Evolutionary conservation across 208 protist genomes (phyloP).

Genomic region (Phytomonas sp.): DNA sequence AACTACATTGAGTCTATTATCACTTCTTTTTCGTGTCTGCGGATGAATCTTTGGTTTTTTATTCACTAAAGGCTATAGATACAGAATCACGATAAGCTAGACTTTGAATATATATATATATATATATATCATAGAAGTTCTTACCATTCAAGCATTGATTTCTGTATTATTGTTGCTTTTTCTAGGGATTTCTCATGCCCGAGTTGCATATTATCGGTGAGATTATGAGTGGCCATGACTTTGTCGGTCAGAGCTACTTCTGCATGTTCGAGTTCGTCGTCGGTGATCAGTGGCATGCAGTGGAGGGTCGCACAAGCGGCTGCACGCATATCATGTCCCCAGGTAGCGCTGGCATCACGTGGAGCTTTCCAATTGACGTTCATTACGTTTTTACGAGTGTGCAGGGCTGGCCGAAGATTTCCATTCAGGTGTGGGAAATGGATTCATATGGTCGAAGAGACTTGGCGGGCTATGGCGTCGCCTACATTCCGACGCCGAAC

Average conservation of each 20-base stretch:
- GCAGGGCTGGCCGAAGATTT: slow-evolving; percentile 86
- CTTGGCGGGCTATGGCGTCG: slow-evolving; percentile 78
- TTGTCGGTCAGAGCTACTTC: slow-evolving; percentile 57
- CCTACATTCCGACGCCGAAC: slow-evolving; percentile 64
- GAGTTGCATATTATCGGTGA: slow-evolving; percentile 87
- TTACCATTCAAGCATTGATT: background rate
- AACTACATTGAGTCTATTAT: background rate
- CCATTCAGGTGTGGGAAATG: slow-evolving; percentile 83
- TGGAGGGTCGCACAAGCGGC: slow-evolving; percentile 64
- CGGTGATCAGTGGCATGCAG: slow-evolving; percentile 58
- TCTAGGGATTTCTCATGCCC: slow-evolving; percentile 22
- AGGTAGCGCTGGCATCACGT: slow-evolving; percentile 37
- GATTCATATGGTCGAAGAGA: slow-evolving; percentile 83
- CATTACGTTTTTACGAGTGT: slow-evolving; percentile 67
- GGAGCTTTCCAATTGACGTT: slow-evolving; percentile 81
- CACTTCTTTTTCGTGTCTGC: slow-evolving; percentile 5
- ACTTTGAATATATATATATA: slow-evolving; percentile 16
- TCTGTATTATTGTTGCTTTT: slow-evolving; percentile 11
- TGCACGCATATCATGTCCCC: slow-evolving; percentile 78
- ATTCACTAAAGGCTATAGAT: slow-evolving; percentile 10
- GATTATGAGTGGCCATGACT: slow-evolving; percentile 50
- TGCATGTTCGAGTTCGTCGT: slow-evolving; percentile 76
- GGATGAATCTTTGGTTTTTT: slow-evolving; percentile 11
- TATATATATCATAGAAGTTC: slow-evolving; percentile 1
- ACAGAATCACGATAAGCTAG: no score